These are phyloP conservation scores for Metschnikowia continentalis DNA, from an alignment of 805 yeast genomes.

Conservation along the genomic window DNA sequence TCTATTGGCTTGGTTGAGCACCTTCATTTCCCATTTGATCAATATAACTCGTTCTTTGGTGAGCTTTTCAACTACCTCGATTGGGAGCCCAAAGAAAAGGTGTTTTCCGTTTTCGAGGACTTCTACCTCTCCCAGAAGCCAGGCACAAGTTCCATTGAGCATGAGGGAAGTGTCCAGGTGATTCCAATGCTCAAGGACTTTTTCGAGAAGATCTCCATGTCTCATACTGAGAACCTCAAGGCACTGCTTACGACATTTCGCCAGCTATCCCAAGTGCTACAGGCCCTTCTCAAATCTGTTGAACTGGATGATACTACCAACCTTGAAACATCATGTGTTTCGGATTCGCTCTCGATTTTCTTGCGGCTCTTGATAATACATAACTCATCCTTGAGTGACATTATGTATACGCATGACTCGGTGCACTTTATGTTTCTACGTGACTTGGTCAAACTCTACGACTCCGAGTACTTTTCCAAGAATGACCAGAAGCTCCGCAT, in stretches of 20 bases:
- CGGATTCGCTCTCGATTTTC: slow-evolving; percentile 42
- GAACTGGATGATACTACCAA: slow-evolving; percentile 7
- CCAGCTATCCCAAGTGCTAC: slow-evolving; percentile 20
- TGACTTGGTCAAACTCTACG: slow-evolving; percentile 44
- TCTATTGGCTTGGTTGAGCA: slow-evolving; percentile 8
- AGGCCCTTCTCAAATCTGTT: slow-evolving; percentile 19
- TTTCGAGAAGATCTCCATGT: slow-evolving; percentile 44
- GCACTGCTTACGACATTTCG: slow-evolving; percentile 21
- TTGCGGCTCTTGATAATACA: slow-evolving; percentile 58
- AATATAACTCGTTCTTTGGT: slow-evolving; percentile 35
- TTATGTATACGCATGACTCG: slow-evolving; percentile 39
- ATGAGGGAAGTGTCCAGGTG: slow-evolving; percentile 17
- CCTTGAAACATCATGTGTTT: slow-evolving; percentile 10
- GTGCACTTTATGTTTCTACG: slow-evolving; percentile 45
- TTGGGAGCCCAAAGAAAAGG: slow-evolving; percentile 24
- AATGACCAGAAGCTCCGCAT: slow-evolving; percentile 48
- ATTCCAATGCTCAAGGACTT: slow-evolving; percentile 41
- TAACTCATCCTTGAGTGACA: slow-evolving; percentile 42
- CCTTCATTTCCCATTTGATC: slow-evolving; percentile 26
- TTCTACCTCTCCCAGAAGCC: slow-evolving; percentile 19
- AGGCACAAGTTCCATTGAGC: background rate
- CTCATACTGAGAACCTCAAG: slow-evolving; percentile 22
- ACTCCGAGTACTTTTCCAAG: slow-evolving; percentile 34
- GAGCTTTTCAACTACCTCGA: slow-evolving; percentile 34
- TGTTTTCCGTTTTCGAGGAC: slow-evolving; percentile 28